Conservation (phyloP, 2,329 filamentous ascomycete genomes). For the Calycina marina region DNA sequence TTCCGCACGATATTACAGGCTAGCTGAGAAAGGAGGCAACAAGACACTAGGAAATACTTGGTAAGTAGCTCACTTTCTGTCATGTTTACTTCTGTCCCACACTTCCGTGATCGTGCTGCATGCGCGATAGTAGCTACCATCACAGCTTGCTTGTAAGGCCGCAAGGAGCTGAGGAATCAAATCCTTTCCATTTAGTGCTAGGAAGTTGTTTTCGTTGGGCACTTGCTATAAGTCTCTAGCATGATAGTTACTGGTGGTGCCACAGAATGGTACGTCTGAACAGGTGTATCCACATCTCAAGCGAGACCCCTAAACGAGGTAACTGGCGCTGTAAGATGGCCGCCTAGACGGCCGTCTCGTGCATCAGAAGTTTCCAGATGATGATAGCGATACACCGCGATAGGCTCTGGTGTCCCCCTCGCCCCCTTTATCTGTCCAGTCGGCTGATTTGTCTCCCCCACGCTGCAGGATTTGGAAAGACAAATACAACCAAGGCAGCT, state of each 20-base stretch:
- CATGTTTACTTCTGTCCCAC: no score
- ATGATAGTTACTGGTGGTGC: no score
- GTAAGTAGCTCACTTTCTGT: slow-evolving; percentile 40
- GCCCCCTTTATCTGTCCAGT: slow-evolving; percentile 6
- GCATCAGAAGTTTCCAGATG: slow-evolving; percentile 21
- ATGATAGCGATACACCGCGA: slow-evolving; percentile 14
- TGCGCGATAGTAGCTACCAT: no score
- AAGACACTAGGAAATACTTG: slow-evolving; percentile 91
- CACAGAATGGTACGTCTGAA: no score
- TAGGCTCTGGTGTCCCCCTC: slow-evolving; percentile 10
- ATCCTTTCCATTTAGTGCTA: no score
- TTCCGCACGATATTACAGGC: slow-evolving; percentile 79
- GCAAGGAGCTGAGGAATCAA: no score
- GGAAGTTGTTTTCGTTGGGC: no score
- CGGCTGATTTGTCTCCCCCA: slow-evolving; percentile 7
- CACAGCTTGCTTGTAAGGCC: no score
- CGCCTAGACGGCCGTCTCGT: slow-evolving; percentile 6
- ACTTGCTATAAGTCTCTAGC: no score
- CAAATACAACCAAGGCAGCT: slow-evolving; percentile 51
- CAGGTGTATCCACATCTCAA: no score
- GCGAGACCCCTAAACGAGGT: no score
- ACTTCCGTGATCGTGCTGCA: no score
- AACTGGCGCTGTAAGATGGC: neutral
- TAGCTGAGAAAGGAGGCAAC: slow-evolving; percentile 76
- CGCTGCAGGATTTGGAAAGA: slow-evolving; percentile 76